Evolutionary conservation across 306 rosid species (phyloP).

Genomic region (Pueraria montana): DNA sequence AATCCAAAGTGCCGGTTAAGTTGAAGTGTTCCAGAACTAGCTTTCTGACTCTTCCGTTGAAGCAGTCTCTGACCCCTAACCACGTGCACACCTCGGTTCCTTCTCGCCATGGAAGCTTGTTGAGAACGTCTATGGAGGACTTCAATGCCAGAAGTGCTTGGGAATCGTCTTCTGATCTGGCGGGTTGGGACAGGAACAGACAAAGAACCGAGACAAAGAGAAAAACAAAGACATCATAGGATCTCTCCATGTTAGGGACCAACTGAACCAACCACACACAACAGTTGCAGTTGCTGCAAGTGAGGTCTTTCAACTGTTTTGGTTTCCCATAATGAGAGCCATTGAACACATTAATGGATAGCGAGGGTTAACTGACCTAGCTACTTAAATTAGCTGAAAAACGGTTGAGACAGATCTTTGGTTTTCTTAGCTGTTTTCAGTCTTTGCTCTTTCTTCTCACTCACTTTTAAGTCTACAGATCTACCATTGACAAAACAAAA

Average conservation of each 20-base stretch:
- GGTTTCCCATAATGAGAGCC: slow-evolving; percentile 4
- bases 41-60: slow-evolving; percentile 79
- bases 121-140: slow-evolving; percentile 65
- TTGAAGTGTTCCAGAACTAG: slow-evolving; percentile 77
- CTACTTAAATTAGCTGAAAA: slow-evolving; percentile 39
- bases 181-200: slow-evolving; percentile 27
- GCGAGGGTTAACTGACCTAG: slow-evolving; percentile 6
- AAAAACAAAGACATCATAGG: slow-evolving; percentile 25
- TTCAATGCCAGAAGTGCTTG: slow-evolving; percentile 69
- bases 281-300: not conserved
- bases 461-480: slow-evolving; percentile 31
- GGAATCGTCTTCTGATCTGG: slow-evolving; percentile 60
- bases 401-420: slow-evolving; percentile 42
- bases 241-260: slow-evolving; percentile 39
- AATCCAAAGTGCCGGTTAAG: slow-evolving; percentile 72
- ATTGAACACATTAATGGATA: slow-evolving; percentile 38
- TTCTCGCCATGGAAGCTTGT: slow-evolving; percentile 72
- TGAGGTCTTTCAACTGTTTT: slow-evolving; percentile 38
- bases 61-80: slow-evolving; percentile 82
- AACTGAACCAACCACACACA: not conserved
- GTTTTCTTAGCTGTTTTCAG: not conserved
- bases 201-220: slow-evolving; percentile 25
- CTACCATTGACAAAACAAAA: slow-evolving; percentile 37
- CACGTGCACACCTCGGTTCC: slow-evolving; percentile 72
- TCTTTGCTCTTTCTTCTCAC: not conserved